These are phyloP conservation scores for Pholiota microspora DNA, from an alignment of 768 basidiomycete species.

Conservation along the genomic window DNA sequence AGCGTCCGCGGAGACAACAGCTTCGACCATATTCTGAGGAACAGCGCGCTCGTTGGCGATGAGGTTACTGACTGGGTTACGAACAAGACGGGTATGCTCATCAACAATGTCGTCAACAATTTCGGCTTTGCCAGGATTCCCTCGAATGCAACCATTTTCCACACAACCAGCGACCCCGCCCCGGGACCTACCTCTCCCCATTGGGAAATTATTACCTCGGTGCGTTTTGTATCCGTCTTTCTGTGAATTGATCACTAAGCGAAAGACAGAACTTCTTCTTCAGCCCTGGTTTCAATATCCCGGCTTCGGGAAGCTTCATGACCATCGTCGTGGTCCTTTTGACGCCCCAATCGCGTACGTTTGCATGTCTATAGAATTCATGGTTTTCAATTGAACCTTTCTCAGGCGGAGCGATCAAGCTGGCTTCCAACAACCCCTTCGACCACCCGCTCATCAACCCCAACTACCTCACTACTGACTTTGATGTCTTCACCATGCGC, in stretches of 20 bases:
- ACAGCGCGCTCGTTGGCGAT: constrained; percentile 9
- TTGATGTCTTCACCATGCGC: constrained; percentile 26
- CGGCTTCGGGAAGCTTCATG: constrained; percentile 28
- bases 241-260: not conserved
- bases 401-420: constrained; percentile 33
- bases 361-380: not conserved
- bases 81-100: constrained; percentile 25
- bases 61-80: constrained; percentile 23
- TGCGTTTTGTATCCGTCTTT: constrained; percentile 5
- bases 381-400: not conserved
- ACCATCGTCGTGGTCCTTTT: constrained; percentile 24
- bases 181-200: constrained; percentile 28
- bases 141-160: constrained; percentile 22
- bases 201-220: constrained; percentile 27
- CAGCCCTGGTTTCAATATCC: constrained; percentile 8
- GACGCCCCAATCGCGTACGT: constrained; percentile 34
- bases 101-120: constrained; percentile 25
- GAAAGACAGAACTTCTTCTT: constrained; percentile 13
- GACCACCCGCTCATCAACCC: constrained; percentile 47
- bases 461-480: constrained; percentile 33
- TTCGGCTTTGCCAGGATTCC: constrained; percentile 29
- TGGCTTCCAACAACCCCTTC: constrained; percentile 46
- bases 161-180: constrained; percentile 24
- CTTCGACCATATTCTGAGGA: constrained; percentile 22
- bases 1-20: constrained; percentile 22